Evolutionary conservation across 148 eudicot genomes (phyloP), one percentile per base, ranked within the genome.

Genomic region (Silene latifolia): DNA sequence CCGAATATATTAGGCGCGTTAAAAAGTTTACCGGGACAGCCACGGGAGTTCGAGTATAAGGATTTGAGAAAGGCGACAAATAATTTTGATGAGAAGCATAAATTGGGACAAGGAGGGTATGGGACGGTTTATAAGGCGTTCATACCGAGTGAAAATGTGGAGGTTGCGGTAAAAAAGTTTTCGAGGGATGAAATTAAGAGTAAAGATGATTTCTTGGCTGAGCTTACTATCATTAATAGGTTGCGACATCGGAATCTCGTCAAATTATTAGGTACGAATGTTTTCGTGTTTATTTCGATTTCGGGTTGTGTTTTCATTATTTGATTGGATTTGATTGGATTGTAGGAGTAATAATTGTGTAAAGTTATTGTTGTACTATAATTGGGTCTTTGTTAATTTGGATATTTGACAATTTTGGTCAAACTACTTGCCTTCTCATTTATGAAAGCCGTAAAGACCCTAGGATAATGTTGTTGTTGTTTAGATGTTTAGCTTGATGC

Each of bases 201-300:
- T 17, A 82, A 85, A 32, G 97, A 87, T 60, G 98, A 94, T 86
- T 94, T 94, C 82, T 84, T 94, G 86, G 84, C 91, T 13, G 98
- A 94, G 81, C 90, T 94, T 35, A 88, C 93, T 8, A 94, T 94
- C 20, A 94, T 94, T 73, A 94, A 94, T 46, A 86, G 93, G 23
- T 88, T 94, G 76, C 88, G 98, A 3, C 98, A 94, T 39, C 83
- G 80, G 60, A 87, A 94, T 85, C 97, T 94, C 25, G 98, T 91
- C 76, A 86, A 80, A 70, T 80, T 94, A 69, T 86, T 88, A 3
- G 98, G 98, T 94, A 72, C 35, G 4, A 32, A 32, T 72, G 87
- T 73, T 51, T 56, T 18, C 10, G 24, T 20, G 4, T n/a, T 32
- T 2, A n/a, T 20, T 5, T 39, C 9, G 8, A 39, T 18, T 44